Percentiles rank a stretch among this genome's conserved stretches.
These are phyloP conservation scores for Chaetomium olivaceum DNA, from an alignment of 2,329 filamentous ascomycete species.

Conservation along the genomic window DNA sequence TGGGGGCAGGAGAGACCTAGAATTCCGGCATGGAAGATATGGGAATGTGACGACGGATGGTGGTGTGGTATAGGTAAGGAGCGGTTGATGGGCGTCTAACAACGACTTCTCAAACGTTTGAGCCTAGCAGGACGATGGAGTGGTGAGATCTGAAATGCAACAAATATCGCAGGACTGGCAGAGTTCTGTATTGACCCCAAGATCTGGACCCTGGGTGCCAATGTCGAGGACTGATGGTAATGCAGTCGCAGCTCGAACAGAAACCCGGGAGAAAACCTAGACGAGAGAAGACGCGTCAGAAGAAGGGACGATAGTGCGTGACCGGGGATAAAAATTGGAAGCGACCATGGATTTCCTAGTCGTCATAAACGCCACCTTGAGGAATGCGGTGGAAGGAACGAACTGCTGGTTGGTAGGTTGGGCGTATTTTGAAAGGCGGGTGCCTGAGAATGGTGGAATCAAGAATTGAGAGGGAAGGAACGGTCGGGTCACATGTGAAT, in stretches of 20 bases:
- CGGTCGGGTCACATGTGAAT: neutral
- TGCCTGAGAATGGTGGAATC: slow-evolving; percentile 9
- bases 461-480: slow-evolving; percentile 12
- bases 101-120: neutral
- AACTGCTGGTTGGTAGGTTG: neutral
- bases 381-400: slow-evolving; percentile 11
- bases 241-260: slow-evolving; percentile 14
- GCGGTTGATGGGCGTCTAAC: neutral
- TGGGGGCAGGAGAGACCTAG: slow-evolving; percentile 27
- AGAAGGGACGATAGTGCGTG: slow-evolving; percentile 8
- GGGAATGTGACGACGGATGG: neutral
- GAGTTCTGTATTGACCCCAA: slow-evolving; percentile 2
- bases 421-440: neutral
- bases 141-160: neutral
- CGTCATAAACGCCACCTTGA: neutral
- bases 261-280: neutral
- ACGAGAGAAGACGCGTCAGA: neutral
- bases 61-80: neutral
- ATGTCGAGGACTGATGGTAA: neutral
- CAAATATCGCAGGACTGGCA: neutral
- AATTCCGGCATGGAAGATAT: neutral
- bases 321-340: neutral
- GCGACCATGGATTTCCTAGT: neutral
- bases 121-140: neutral
- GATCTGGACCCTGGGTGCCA: neutral